phyloP scores from a whole-genome alignment of 106 monocot genomes.

The Hemerocallis citrina region DNA sequence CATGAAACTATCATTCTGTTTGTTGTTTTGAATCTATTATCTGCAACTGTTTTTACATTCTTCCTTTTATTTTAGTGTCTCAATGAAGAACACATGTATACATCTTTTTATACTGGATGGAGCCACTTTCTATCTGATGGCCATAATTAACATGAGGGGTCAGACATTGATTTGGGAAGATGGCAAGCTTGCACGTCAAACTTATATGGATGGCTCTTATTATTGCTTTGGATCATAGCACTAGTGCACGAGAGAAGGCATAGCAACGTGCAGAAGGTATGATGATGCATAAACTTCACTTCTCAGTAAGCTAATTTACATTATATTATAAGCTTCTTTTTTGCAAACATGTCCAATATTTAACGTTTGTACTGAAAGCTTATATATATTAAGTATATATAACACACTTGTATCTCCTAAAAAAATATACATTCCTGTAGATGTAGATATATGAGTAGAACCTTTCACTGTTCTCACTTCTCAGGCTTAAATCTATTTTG shows the following conservation, averaged over 20 bases:
- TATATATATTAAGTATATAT: no score
- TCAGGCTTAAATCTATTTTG: no score
- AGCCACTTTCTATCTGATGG: background rate
- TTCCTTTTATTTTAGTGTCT: background rate
- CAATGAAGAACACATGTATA: background rate
- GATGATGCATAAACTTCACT: slow-evolving; percentile 11
- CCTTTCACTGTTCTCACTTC: no score
- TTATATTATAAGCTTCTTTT: background rate
- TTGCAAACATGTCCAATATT: background rate
- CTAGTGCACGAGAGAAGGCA: slow-evolving; percentile 9
- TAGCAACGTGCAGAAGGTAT: background rate
- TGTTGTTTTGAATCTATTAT: background rate
- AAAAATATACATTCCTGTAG: no score
- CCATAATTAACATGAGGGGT: background rate
- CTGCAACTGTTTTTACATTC: background rate
- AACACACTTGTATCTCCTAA: no score
- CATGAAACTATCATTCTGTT: background rate
- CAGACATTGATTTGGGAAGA: background rate
- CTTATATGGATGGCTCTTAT: slow-evolving; percentile 12
- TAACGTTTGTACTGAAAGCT: no score
- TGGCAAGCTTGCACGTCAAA: slow-evolving; percentile 20
- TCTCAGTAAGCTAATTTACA: slow-evolving; percentile 9
- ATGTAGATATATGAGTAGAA: no score
- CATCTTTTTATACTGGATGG: background rate
- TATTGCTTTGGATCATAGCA: background rate